Base-by-base conservation (phyloP, 1,139 yeast species). In the Lodderomyces theae region DNA sequence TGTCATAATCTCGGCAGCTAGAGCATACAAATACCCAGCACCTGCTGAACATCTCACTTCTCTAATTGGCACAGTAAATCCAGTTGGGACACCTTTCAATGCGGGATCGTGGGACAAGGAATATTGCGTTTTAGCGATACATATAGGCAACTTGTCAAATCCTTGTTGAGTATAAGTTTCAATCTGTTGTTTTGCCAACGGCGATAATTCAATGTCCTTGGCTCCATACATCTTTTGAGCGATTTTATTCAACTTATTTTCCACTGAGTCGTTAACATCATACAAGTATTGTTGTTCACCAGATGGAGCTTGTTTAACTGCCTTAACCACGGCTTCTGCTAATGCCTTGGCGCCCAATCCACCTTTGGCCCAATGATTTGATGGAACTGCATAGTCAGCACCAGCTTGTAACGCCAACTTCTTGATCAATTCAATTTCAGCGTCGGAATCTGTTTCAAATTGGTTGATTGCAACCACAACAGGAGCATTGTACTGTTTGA, bases 81-180 rank as follows among this genome's bases (percentile, higher is more conserved):
- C 90, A 16, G 80, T 76, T 53, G 94, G 94, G 40, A 82, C 92
- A 58, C 90, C 90, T 64, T 85, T 85, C 59, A 84, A 71, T n/a
- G 79, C 68, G 34, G 92, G 85, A 62, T 85, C 92, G 56, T 84
- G 92, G 5, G 90, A 83, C 53, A 85, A 69, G 1, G 92, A 84
- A 64, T 85, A 85, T 62, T 85, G 94, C 1, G 94, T 85, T 67
- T 85, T 85, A 38, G 94, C 94, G 53, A 85, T 79, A 66, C 94
- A 85, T 47, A 85, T 79, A 42, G 94, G 94, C 57, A 85, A 68
- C 51, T 83, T 74, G 48, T 79, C 86, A 54, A 78, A 84, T 1
- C 90, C 90, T 68, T 83, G 89, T 42, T 69, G 63, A 44, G 80
- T 79, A 63, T 81, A 84, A 42, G 76, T 69, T 48, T 75, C 82